These are phyloP conservation scores for Claviceps sp. DNA, from an alignment of 2,329 filamentous ascomycete species.

Conservation along the genomic window DNA sequence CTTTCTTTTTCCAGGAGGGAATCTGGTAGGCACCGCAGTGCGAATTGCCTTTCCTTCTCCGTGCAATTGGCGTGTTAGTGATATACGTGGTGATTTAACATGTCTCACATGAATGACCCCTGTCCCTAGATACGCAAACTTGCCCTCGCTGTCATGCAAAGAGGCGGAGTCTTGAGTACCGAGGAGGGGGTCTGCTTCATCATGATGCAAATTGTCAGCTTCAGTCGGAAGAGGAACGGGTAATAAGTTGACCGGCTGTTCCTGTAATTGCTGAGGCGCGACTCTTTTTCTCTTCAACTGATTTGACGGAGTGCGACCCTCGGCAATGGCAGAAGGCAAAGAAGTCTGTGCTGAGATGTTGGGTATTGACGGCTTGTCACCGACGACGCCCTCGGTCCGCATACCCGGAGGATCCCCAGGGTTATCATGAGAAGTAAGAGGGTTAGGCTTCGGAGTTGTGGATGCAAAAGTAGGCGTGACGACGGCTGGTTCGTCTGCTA, in stretches of 20 bases:
- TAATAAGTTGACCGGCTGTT: neutral
- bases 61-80: conserved; percentile 12
- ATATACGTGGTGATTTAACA: conserved; percentile 12
- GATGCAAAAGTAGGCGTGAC: neutral
- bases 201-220: conserved; percentile 1
- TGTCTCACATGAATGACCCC: conserved; percentile 14
- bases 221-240: conserved; percentile 5
- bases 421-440: neutral
- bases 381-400: neutral
- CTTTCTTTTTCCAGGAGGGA: conserved; percentile 29
- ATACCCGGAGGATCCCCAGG: neutral
- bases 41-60: conserved; percentile 15
- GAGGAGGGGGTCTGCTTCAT: neutral
- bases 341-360: neutral
- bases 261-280: conserved; percentile 12
- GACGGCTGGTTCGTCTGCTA: neutral
- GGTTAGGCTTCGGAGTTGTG: neutral
- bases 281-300: conserved; percentile 16
- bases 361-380: neutral
- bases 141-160: conserved; percentile 11
- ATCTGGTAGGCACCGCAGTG: conserved; percentile 11
- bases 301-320: conserved; percentile 10
- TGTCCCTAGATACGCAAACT: conserved; percentile 23
- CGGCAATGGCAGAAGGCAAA: neutral
- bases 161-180: neutral